A percentile compares a stretch with the other conserved stretches of the same genome.
Evolutionary conservation across 2,329 filamentous ascomycete species (phyloP).

Genomic region (Metarhizium robertsii): DNA sequence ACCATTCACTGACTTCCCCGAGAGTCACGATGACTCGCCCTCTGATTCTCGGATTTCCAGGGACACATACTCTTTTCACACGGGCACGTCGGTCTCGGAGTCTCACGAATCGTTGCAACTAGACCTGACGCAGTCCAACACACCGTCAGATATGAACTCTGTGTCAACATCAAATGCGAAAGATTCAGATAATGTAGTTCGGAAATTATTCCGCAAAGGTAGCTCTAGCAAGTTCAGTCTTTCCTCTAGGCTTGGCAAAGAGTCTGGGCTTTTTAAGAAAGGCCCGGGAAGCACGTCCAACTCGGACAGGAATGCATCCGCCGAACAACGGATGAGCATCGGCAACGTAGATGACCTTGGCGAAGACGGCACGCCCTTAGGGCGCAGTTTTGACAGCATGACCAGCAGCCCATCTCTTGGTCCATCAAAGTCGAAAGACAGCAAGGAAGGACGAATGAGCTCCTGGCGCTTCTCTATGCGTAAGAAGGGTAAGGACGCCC

Average conservation of each 20-base stretch:
- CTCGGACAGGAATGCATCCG: slow-evolving; percentile 46
- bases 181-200: slow-evolving; percentile 47
- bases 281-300: slow-evolving; percentile 46
- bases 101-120: slow-evolving; percentile 49
- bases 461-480: slow-evolving; percentile 50
- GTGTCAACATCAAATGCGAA: slow-evolving; percentile 30
- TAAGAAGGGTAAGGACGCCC: slow-evolving; percentile 46
- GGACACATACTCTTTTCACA: slow-evolving; percentile 48
- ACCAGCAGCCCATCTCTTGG: slow-evolving; percentile 48
- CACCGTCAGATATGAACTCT: slow-evolving; percentile 42
- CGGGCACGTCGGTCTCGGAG: slow-evolving; percentile 49
- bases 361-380: slow-evolving; percentile 33
- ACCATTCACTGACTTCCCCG: slow-evolving; percentile 28
- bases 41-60: slow-evolving; percentile 45
- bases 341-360: slow-evolving; percentile 44
- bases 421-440: slow-evolving; percentile 35
- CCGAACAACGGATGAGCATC: slow-evolving; percentile 47
- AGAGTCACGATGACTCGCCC: slow-evolving; percentile 36
- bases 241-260: slow-evolving; percentile 46
- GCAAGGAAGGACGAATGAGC: slow-evolving; percentile 39
- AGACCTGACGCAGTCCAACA: slow-evolving; percentile 47
- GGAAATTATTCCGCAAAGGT: slow-evolving; percentile 55
- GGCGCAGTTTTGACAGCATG: slow-evolving; percentile 46
- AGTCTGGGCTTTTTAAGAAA: slow-evolving; percentile 48
- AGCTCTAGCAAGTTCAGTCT: slow-evolving; percentile 58